These are phyloP conservation scores for Suhomyces taliae DNA, from an alignment of 1,139 yeast genomes.

Conservation along the genomic window DNA sequence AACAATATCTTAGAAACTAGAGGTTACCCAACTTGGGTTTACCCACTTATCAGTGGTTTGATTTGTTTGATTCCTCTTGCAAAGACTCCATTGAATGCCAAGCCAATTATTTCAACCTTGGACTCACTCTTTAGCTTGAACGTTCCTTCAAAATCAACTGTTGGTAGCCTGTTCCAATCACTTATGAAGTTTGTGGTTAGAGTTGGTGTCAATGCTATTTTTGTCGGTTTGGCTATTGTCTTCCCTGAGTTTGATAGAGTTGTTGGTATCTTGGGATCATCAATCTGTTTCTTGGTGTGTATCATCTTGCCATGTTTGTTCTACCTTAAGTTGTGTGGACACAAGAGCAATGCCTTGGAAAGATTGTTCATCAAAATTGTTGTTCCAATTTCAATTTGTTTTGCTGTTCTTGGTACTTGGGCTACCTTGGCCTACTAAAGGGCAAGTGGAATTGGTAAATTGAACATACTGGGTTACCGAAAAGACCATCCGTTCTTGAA, in stretches of 20 bases:
- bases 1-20: constrained; percentile 66
- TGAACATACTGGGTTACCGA: no score
- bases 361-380: constrained; percentile 22
- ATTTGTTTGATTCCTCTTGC: constrained; percentile 85
- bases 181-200: constrained; percentile 26
- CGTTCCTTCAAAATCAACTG: neutral
- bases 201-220: constrained; percentile 50
- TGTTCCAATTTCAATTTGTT: constrained; percentile 23
- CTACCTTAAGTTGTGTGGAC: constrained; percentile 43
- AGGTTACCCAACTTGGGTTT: constrained; percentile 72
- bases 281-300: constrained; percentile 57
- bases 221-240: constrained; percentile 51
- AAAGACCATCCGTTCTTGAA: no score
- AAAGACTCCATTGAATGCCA: constrained; percentile 82
- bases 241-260: constrained; percentile 61
- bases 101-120: constrained; percentile 77
- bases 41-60: constrained; percentile 62
- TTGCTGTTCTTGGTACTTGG: constrained; percentile 42
- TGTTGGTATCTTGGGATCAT: constrained; percentile 57
- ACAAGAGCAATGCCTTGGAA: constrained; percentile 24
- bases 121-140: constrained; percentile 32
- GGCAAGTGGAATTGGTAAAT: neutral
- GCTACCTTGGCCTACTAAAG: constrained; percentile 18
- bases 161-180: constrained; percentile 4
- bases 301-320: constrained; percentile 56